phyloP scores from a whole-genome alignment of 495 filamentous ascomycete genomes.

The Aspergillus diversus region DNA sequence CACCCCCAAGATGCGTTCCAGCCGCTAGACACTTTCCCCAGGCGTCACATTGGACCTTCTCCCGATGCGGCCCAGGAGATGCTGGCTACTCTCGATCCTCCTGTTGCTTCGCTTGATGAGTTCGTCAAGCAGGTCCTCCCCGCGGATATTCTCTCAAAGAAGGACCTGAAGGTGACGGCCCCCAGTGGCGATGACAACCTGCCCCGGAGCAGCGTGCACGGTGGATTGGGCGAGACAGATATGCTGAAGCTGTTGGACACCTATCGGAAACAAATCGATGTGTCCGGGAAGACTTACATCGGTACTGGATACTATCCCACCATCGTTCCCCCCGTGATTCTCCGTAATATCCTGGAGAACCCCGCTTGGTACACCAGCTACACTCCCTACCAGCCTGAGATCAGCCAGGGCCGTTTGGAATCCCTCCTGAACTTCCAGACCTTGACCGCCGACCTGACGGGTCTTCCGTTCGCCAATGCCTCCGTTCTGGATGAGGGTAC shows the following conservation, averaged over 20 bases:
- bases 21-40: constrained; percentile 70
- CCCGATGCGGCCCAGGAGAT: constrained; percentile 72
- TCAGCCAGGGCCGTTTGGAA: constrained; percentile 92
- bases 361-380: constrained; percentile 99
- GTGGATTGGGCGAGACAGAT: constrained; percentile 68
- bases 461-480: constrained; percentile 88
- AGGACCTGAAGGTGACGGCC: constrained; percentile 50
- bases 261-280: constrained; percentile 67
- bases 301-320: constrained; percentile 90
- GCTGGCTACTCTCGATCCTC: constrained; percentile 80
- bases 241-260: constrained; percentile 64
- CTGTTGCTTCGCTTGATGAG: constrained; percentile 73
- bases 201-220: constrained; percentile 50
- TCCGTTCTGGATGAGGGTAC: constrained; percentile 93
- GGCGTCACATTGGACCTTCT: constrained; percentile 94
- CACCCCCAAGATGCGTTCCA: constrained; percentile 50
- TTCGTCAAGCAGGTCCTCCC: constrained; percentile 91
- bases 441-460: constrained; percentile 87
- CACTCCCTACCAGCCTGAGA: constrained; percentile 97
- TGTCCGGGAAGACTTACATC: constrained; percentile 66
- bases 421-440: constrained; percentile 98
- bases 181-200: constrained; percentile 44
- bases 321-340: constrained; percentile 86
- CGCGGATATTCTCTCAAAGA: constrained; percentile 74
- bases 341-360: constrained; percentile 90